Base-by-base conservation (phyloP, 2,329 filamentous ascomycete species). In the Aureobasidium sp. region DNA sequence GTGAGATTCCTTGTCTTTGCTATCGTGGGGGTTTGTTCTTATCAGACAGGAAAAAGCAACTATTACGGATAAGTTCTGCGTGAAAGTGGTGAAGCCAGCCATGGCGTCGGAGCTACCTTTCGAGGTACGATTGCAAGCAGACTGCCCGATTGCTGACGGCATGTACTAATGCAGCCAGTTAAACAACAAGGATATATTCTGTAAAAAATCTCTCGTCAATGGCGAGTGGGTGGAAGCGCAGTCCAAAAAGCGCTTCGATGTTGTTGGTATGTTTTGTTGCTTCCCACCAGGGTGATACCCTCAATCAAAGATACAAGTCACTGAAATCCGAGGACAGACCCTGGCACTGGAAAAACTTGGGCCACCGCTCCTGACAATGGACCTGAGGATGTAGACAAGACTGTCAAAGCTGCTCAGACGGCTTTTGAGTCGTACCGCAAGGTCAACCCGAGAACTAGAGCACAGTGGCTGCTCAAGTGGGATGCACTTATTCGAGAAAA, bases 391-490 rank as follows among this genome's bases (percentile, higher is more conserved):
- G 84, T 87, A 59, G 80, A 85, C 62, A 71, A 70, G 4, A 81
- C 84, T 1, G 83, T 87, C 7, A 73, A 82, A 65, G 78, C 79
- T 43, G 81, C 85, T 0, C 77, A 86, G 62, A 72, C 73, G n/a
- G 82, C 83, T 4, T 88, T 88, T 66, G 73, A 83, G 63, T 72
- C 73, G 21, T 89, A 82, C 73, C 78, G 76, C 61, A 84, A 83
- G 63, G 72, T 79, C 59, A 86, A 81, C 64, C 84, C 86, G 0
- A 77, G 83, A 17, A 77, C 78, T 57, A 79, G 85, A 57, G 84
- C 85, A 1, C 80, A 86, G 65, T 80, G 82, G 71, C 74, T 89
- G 10, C 71, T 85, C 59, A 83, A 83, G 70, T 88, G 85, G 84
- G 82, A 88, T 70, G 70, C 78, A 3, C 75, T 88, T 60, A 86